Percentiles rank a stretch among this genome's conserved stretches.
Evolutionary conservation across 306 rosid species (phyloP).

Genomic region (Casuarina glauca): DNA sequence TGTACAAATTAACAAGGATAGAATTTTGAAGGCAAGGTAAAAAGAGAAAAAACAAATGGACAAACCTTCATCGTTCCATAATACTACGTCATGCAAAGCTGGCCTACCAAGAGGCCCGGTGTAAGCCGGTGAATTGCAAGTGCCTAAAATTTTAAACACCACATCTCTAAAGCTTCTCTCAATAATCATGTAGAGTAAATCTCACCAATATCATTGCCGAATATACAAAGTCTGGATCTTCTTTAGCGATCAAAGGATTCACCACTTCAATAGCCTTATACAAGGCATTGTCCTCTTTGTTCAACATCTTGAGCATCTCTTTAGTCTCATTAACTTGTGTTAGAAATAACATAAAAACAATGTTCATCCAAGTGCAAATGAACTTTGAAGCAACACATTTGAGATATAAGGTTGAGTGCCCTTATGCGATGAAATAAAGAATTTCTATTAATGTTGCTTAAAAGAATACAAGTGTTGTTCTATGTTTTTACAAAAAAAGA

Average conservation of each 20-base stretch:
- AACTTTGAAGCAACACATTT: too few species aligned
- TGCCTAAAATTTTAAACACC: not conserved
- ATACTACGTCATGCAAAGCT: slow-evolving; percentile 6
- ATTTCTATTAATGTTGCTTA: too few species aligned
- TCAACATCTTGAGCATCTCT: not conserved
- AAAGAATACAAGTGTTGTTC: too few species aligned
- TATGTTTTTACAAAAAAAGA: too few species aligned
- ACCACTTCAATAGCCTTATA: too few species aligned
- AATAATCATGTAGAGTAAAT: slow-evolving; percentile 8
- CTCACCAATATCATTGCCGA: not conserved
- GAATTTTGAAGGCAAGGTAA: too few species aligned
- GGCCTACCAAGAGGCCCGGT: not conserved
- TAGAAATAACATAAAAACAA: too few species aligned
- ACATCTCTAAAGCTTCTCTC: not conserved
- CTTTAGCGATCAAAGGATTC: accelerated
- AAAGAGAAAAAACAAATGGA: not conserved
- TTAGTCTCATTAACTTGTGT: too few species aligned
- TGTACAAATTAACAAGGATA: too few species aligned
- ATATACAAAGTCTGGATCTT: not conserved
- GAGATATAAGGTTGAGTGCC: too few species aligned
- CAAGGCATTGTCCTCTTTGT: not conserved
- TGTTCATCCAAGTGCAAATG: too few species aligned
- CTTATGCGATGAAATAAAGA: too few species aligned
- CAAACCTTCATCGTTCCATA: not conserved
- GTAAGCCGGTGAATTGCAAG: not conserved